Evolutionary conservation across 2,329 filamentous ascomycete genomes (phyloP), one percentile per base, ranked within the genome.

Genomic region (Xylaria sp.): DNA sequence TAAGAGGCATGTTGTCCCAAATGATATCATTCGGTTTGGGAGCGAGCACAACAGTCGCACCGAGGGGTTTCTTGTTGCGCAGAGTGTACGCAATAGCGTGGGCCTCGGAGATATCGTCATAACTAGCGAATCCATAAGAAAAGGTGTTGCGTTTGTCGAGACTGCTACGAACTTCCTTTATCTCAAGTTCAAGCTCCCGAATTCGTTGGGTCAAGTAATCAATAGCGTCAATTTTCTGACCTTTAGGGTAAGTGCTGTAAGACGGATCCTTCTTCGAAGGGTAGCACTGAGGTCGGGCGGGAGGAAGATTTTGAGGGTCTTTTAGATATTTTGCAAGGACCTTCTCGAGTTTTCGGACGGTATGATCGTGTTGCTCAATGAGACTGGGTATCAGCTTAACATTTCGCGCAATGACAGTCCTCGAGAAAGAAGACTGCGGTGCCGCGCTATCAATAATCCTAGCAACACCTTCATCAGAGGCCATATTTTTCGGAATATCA

Each of bases 71-170:
- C 83, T 96, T 96, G 58, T 89, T 92, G 67, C 92, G 92, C 26
- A 92, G 89, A 10, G 90, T 87, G 80, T 92, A 97, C 11, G 94
- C 96, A 70, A 97, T 94, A 23, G 88, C 88, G 77, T 99, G 96
- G 0, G 96, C 93, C 74, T 97, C 93, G 66, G 90, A 86, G 64
- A 99, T 97, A 49, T 90, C 91, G 49, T 95, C 90, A 81, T 96
- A 99, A 75, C 93, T 97, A 9, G 95, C 94, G 78, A 99, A 99
- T 0, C 96, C 96, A 77, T 94, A 99, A 0, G 93, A 87, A 87
- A 97, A 92, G 17, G 94, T 91, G 77, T 95, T 93, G 59, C 94
- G 90, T 79, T 91, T 93, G 80, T 98, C 95, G 7, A 99, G 90
- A 0, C 89, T 90, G 46, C 89, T 87, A 13, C 96, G 89, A 1